phyloP scores from a whole-genome alignment of 2,329 filamentous ascomycete genomes.

The Cryphonectria japonica region DNA sequence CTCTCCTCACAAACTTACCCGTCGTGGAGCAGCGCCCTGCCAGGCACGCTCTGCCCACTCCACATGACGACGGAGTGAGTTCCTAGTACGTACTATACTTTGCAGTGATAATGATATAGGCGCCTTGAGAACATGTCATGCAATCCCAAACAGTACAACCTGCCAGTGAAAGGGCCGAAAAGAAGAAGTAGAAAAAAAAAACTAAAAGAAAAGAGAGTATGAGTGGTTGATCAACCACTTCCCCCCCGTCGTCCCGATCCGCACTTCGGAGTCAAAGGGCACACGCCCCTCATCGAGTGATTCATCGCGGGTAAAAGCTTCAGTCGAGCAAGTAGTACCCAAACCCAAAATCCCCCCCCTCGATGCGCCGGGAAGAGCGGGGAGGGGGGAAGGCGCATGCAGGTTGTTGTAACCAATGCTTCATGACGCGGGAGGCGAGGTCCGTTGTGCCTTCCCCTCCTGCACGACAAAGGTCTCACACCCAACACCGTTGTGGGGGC shows the following conservation, averaged over 20 bases:
- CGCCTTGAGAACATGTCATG: too few relatives aligned
- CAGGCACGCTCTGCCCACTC: too few relatives aligned
- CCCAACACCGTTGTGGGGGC: too few relatives aligned
- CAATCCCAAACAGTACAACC: too few relatives aligned
- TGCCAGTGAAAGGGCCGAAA: background rate
- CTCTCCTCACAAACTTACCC: too few relatives aligned
- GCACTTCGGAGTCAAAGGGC: slow-evolving; percentile 5
- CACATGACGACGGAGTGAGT: too few relatives aligned
- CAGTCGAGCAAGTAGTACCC: too few relatives aligned
- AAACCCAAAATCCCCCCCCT: background rate
- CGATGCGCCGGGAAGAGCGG: slow-evolving; percentile 15
- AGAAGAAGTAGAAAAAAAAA: background rate
- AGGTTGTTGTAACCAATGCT: background rate
- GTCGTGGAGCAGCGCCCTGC: background rate
- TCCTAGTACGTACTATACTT: too few relatives aligned
- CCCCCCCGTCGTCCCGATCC: slow-evolving; percentile 14
- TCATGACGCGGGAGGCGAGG: slow-evolving; percentile 9
- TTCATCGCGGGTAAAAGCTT: slow-evolving; percentile 17
- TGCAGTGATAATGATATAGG: background rate
- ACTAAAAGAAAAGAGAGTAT: background rate
- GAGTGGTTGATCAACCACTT: background rate
- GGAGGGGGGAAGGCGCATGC: background rate
- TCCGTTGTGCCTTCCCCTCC: background rate
- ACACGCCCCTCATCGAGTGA: slow-evolving; percentile 10
- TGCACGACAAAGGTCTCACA: background rate